Evolutionary conservation across 2,329 filamentous ascomycete genomes (phyloP), one percentile per base, ranked within the genome.

Genomic region (Ramularia collo-cygni): DNA sequence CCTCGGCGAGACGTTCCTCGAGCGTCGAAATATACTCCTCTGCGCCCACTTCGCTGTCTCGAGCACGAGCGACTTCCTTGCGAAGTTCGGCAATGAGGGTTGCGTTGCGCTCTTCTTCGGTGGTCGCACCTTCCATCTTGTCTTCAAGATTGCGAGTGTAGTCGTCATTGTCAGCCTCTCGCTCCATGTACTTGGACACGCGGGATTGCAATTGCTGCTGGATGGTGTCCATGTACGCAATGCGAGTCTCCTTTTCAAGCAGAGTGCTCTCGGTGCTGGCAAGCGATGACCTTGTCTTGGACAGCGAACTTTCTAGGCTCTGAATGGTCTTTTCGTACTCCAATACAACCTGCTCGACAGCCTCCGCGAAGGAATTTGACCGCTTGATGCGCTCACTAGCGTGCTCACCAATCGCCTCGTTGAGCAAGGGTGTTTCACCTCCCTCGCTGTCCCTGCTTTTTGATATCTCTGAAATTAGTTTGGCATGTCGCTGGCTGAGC

Each of bases 241-340:
- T 90, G 59, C 87, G 93, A 9, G 86, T 92, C 65, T 98, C 92
- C 61, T 85, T 92, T 62, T 98, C 93, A 2, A 96, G 72, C 16
- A 98, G 71, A 42, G 71, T 83, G 39, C 88, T 92, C 62, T 98
- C 93, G 0, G 85, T 89, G 48, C 71, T 82, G 8, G 92, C 83
- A 18, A 98, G 71, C 0, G 85, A 87, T 24, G 84, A 75, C 42
- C 92, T 78, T 1, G 92, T 96, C 56, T 80, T 92, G 1, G 89
- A 89, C 10, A 98, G 76, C 2, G 89, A 95, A 36, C 88, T 81
- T 63, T 98, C 92, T 12, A 98, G 75, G 38, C 79, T 83, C 61
- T 96, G 89, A 35, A 98, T 98, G 0, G 93, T 98, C 72, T 94
- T 96, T 63, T 98, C 93, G 60, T 98, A 98, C 64, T 98, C 92